Evolutionary conservation across 768 basidiomycete genomes (phyloP), one percentile per base, ranked within the genome.

Genomic region (Hortiboletus campestris): DNA sequence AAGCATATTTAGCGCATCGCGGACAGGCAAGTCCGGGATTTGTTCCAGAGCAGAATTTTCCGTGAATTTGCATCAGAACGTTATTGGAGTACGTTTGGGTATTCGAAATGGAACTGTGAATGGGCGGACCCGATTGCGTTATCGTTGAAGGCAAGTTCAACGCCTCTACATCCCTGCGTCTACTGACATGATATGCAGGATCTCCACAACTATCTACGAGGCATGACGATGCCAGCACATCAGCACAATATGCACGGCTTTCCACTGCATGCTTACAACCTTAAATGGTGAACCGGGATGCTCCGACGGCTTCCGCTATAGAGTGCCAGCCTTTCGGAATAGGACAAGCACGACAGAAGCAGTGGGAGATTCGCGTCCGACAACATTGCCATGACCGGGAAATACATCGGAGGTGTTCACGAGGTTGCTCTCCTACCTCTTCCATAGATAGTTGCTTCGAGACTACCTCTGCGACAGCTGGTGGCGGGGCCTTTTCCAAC

Each of bases 181-280:
- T 32, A 10, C 56, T 67, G 28, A 68, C 56, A 39, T 32, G 56
- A 50, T 16, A 43, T 16, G 9, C 62, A 91, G 88, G 91, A 94
- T 69, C 76, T 94, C 39, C 82, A 82, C 63, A 81, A 86, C 49
- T 94, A 92, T 63, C 84, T 92, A 82, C 80, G 84, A 45, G 89
- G 89, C 3, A 85, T 92, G 6, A 85, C 84, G 6, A 81, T 88
- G 25, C 91, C 91, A 8, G 78, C 80, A 4, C 85, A 92, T 58
- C 83, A 88, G 59, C n/a, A n/a, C n/a, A n/a, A n/a, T 92, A 88
- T 60, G 78, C 84, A 1, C 79, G 82, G 6, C 76, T 83, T 34
- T 81, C 90, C 2, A 75, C 75, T 6, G 68, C 78, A 28, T 84
- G 84, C 60, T 73, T 89, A 51, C 83, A 84, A 48, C 78, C 80